A percentile compares a stretch with the other conserved stretches of the same genome.
phyloP scores from a whole-genome alignment of 352 stramenopile genomes.

The Phytophthora hybrid region DNA sequence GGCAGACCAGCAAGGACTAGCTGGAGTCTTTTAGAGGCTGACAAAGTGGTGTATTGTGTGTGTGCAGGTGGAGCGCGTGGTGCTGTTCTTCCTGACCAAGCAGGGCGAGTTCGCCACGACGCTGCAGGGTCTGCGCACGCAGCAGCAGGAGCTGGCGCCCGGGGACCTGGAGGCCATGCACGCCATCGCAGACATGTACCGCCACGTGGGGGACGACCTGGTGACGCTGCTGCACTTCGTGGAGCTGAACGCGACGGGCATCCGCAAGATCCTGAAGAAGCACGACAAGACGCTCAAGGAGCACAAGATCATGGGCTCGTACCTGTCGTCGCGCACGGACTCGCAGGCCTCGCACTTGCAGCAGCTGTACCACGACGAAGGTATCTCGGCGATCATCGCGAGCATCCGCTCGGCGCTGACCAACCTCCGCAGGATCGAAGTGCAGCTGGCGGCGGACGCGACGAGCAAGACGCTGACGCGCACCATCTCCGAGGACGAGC shows the following conservation, averaged over 20 bases:
- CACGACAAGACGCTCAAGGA: slow-evolving; percentile 88
- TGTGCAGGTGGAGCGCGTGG: slow-evolving; percentile 68
- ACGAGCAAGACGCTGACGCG: slow-evolving; percentile 46
- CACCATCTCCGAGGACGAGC: slow-evolving; percentile 80
- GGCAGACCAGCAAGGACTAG: too few species aligned
- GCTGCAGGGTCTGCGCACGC: slow-evolving; percentile 55
- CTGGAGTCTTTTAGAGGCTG: too few species aligned
- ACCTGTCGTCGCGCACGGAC: slow-evolving; percentile 82
- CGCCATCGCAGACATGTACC: slow-evolving; percentile 66
- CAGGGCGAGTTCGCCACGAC: slow-evolving; percentile 86
- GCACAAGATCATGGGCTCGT: slow-evolving; percentile 89
- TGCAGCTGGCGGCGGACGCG: slow-evolving; percentile 40
- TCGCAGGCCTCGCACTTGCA: slow-evolving; percentile 86
- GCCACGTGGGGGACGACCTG: slow-evolving; percentile 80
- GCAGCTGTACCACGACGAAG: slow-evolving; percentile 89
- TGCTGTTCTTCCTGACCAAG: slow-evolving; percentile 88
- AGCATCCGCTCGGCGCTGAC: slow-evolving; percentile 76
- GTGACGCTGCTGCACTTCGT: slow-evolving; percentile 88
- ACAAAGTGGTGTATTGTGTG: too few species aligned
- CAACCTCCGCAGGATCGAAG: slow-evolving; percentile 65
- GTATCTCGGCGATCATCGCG: slow-evolving; percentile 89
- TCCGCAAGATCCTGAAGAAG: slow-evolving; percentile 93
- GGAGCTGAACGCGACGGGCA: slow-evolving; percentile 87
- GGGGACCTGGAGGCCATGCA: slow-evolving; percentile 78
- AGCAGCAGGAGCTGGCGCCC: slow-evolving; percentile 52